These are phyloP conservation scores for Ammopiptanthus mongolicus DNA, from an alignment of 306 rosid genomes.

Conservation along the genomic window DNA sequence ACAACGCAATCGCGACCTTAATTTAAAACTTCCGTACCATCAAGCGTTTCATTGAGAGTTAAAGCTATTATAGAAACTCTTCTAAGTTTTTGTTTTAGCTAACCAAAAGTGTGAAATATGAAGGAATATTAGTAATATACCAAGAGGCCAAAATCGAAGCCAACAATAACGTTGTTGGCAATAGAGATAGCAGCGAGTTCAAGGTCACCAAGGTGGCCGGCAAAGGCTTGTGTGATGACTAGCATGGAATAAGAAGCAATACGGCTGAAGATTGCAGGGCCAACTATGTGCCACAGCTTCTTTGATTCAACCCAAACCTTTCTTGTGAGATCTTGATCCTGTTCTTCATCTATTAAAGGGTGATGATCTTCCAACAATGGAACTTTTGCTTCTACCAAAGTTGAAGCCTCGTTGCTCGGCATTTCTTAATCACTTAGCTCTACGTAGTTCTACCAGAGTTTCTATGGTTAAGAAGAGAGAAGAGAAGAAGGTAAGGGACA, in stretches of 20 bases:
- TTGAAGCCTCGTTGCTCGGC: conserved; percentile 25
- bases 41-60: too few relatives aligned
- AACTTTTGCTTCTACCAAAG: conserved; percentile 27
- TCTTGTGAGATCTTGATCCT: conserved; percentile 8
- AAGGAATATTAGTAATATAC: background rate
- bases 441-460: background rate
- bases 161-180: conserved; percentile 52
- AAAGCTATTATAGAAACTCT: too few relatives aligned
- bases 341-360: background rate
- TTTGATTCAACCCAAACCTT: conserved; percentile 54
- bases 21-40: too few relatives aligned
- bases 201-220: conserved; percentile 71
- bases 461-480: background rate
- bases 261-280: conserved; percentile 68
- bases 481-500: background rate
- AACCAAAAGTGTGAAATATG: background rate
- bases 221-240: conserved; percentile 73
- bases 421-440: background rate
- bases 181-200: conserved; percentile 71
- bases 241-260: conserved; percentile 45
- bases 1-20: too few relatives aligned
- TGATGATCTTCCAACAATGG: conserved; percentile 27
- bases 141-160: conserved; percentile 70
- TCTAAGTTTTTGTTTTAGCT: too few relatives aligned
- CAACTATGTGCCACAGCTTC: conserved; percentile 77